Evolutionary conservation across 768 basidiomycete species (phyloP), one percentile per base, ranked within the genome.

Genomic region (Leccinum truebloodii): DNA sequence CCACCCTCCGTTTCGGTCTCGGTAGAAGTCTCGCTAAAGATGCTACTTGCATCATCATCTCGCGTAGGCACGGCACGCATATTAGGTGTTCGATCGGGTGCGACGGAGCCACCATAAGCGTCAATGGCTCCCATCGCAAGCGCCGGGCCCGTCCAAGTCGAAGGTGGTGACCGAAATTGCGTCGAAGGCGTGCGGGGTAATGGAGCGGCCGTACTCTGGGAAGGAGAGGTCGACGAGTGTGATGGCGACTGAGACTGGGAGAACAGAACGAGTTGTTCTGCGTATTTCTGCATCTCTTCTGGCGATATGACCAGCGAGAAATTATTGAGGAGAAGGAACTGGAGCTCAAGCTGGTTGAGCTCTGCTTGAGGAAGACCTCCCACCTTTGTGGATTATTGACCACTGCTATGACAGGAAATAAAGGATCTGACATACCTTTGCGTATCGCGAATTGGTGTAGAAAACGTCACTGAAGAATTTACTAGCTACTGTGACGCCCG

Each of bases 391-490:
- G 13, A 65, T 28, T 51, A 54, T 32, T 34, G 6, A 46, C 6
- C 10, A 52, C 24, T 14, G 64, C 55, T 52, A 37, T 51, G 51
- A 39, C 14, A 48, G 54, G 57, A 56, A 56, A 4, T 52, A 34
- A 51, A n/a, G 54, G 51, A 2, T 44, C 37, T n/a, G 50, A 76
- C 84, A 28, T 59, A 93, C 94, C 86, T 98, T 99, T 56, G 97
- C 97, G 72, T 99, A 99, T 32, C 96, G 83, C 9, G 96, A 97
- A 69, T 99, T 99, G 16, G 97, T 98, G 76, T 99, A 98, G 69
- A 99, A 99, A 4, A 99, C 94, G 73, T 98, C 97, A 58, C 89
- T 92, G 72, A 98, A 98, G 73, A 98, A 99, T 76, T 99, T 99
- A 79, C 92, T 94, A 24, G 96, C 96, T n/a, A 99, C 96, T 3